Base-by-base conservation (phyloP, 192 early-diverging fungal genomes). In the Gaertneriomyces semiglobifer region DNA sequence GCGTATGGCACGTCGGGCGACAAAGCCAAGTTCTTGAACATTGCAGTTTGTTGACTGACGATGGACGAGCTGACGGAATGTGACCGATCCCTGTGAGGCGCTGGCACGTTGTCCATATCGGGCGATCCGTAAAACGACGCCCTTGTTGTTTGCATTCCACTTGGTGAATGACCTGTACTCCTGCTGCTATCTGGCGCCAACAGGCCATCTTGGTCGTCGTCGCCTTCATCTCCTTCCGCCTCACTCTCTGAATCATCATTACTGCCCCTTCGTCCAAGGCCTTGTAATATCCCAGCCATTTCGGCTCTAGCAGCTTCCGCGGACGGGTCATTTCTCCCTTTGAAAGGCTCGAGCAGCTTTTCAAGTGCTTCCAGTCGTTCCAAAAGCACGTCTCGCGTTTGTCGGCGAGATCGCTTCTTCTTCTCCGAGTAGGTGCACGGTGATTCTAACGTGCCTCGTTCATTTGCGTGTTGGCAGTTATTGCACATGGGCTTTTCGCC, bases 391-490 rank as follows among this genome's bases (percentile, higher is more conserved):
- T 66, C 65, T 8, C 61, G 44, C 18, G 16, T 9, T 44, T 68
- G 58, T 60, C 68, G 72, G 19, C 73, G 70, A 19, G 69, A 69
- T 25, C 77, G 74, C 45, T 76, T 77, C 58, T 79, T 79, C 43
- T 74, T 68, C 18, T 59, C 58, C 7, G 66, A 57, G 40, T 68
- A 68, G 10, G 42, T 45, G 50, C 66, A 76, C 18, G 47, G 57
- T 44, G 77, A 58, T 5, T 66, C 57, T 61, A 70, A 65, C 40
- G 63, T 66, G 62, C 77, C 79, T 42, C 50, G 16, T 6, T 14
- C 43, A 14, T 65, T 51, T 6, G 77, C 77, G 46, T 52, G 53
- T n/a, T 62, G 14, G 61, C 77, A 79, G 59, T 79, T 79, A 45
- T 43, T 66, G 60, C 77, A 79, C 16, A 38, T 50, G 10, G 77